These are phyloP conservation scores for Chrysoporthe deuterocubensis DNA, from an alignment of 2,329 filamentous ascomycete genomes.

Conservation along the genomic window DNA sequence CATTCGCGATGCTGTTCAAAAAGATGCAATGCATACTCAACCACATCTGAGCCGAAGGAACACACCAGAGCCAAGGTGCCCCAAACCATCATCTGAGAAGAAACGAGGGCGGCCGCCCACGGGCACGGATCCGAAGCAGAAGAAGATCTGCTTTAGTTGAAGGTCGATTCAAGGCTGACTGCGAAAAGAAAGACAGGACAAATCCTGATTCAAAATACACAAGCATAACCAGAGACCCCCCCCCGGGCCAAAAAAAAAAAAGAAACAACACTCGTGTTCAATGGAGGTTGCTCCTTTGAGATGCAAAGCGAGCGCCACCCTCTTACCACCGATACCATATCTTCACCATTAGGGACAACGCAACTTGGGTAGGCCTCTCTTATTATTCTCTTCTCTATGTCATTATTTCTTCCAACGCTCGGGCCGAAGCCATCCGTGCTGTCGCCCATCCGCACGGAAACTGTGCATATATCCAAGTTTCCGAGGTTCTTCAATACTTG, in stretches of 20 bases:
- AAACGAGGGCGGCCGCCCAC: constrained; percentile 43
- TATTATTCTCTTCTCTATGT: not conserved
- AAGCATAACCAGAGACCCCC: too few species aligned
- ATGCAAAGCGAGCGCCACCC: not conserved
- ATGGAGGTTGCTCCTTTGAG: not conserved
- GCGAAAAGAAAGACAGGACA: not conserved
- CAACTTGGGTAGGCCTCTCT: not conserved
- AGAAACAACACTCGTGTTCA: too few species aligned
- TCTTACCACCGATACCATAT: not conserved
- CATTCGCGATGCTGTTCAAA: constrained; percentile 80
- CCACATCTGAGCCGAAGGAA: constrained; percentile 34
- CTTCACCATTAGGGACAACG: not conserved
- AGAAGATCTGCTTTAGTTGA: constrained; percentile 57
- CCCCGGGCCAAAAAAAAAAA: too few species aligned
- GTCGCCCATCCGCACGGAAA: not conserved
- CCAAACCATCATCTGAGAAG: constrained; percentile 38
- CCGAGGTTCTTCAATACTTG: not conserved
- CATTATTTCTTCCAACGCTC: not conserved
- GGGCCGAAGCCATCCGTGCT: not conserved
- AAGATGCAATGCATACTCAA: constrained; percentile 40
- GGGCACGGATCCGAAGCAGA: constrained; percentile 50
- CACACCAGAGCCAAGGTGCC: constrained; percentile 44
- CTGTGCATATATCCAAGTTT: not conserved
- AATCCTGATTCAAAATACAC: not conserved
- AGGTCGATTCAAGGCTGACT: too few species aligned